A percentile compares a stretch with the other conserved stretches of the same genome.
These are phyloP conservation scores for Phytophthora podocarpi DNA, from an alignment of 352 stramenopile species.

Conservation along the genomic window DNA sequence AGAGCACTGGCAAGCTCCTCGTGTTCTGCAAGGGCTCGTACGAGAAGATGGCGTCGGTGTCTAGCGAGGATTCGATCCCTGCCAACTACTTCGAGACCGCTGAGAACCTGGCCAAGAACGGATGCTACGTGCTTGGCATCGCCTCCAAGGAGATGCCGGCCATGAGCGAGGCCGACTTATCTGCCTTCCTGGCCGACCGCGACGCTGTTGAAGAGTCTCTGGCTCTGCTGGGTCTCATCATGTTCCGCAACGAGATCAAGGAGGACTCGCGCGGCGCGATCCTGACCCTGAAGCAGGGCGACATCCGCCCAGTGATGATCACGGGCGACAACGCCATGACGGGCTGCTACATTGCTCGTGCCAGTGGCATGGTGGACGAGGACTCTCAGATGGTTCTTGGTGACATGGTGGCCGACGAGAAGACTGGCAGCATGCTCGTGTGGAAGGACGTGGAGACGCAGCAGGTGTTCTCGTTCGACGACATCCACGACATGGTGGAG, in stretches of 20 bases:
- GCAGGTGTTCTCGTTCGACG: too few species aligned
- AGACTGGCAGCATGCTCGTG: too few species aligned
- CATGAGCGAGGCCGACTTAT: conserved; percentile 8
- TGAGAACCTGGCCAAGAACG: conserved; percentile 51
- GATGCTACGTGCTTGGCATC: conserved; percentile 82
- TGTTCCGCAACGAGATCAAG: conserved; percentile 88
- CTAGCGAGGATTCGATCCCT: too few species aligned
- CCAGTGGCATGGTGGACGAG: conserved; percentile 40
- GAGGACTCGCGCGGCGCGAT: conserved; percentile 68
- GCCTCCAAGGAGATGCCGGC: conserved; percentile 42
- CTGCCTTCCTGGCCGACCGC: conserved; percentile 39
- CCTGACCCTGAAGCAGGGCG: conserved; percentile 59
- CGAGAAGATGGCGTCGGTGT: conserved; percentile 71
- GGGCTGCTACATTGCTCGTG: conserved; percentile 54
- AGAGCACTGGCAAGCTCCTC: conserved; percentile 52
- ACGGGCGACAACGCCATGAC: conserved; percentile 78
- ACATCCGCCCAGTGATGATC: conserved; percentile 79
- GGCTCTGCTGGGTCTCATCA: conserved; percentile 72
- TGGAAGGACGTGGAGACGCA: conserved; percentile 61
- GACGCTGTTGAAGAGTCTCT: conserved; percentile 78
- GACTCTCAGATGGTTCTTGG: conserved; percentile 44
- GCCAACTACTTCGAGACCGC: conserved; percentile 55
- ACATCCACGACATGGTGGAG: too few species aligned
- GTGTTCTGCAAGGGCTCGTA: conserved; percentile 92
- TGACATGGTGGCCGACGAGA: conserved; percentile 37